phyloP scores from a whole-genome alignment of 768 basidiomycete genomes.

The Pleurotus pulmonarius region DNA sequence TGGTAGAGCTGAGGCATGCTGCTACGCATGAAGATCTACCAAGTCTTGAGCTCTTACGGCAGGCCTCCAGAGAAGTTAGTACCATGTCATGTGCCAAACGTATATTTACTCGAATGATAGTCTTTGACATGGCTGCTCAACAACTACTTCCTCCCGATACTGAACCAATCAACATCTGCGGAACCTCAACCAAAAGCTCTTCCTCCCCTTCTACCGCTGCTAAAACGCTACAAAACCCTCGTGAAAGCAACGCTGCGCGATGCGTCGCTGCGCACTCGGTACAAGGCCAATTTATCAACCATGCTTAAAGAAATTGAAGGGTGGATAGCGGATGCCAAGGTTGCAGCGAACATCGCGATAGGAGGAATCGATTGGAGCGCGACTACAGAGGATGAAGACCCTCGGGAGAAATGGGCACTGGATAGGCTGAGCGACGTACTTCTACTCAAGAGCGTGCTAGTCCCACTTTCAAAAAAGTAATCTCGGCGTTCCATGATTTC shows the following conservation, averaged over 20 bases:
- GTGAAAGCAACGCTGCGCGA: slow-evolving; percentile 64
- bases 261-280: slow-evolving; percentile 48
- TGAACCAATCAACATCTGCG: slow-evolving; percentile 46
- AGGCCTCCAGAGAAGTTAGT: slow-evolving; percentile 68
- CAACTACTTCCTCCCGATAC: slow-evolving; percentile 80
- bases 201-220: slow-evolving; percentile 59
- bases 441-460: slow-evolving; percentile 66
- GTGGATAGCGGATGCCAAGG: slow-evolving; percentile 74
- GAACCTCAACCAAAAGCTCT: slow-evolving; percentile 29
- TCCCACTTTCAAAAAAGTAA: slow-evolving; percentile 84
- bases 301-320: slow-evolving; percentile 64
- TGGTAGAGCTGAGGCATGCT: slow-evolving; percentile 92
- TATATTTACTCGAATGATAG: slow-evolving; percentile 30
- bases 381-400: slow-evolving; percentile 36
- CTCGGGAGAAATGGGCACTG: slow-evolving; percentile 63
- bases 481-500: slow-evolving; percentile 19
- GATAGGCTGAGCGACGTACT: slow-evolving; percentile 66
- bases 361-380: slow-evolving; percentile 48
- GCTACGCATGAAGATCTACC: slow-evolving; percentile 96
- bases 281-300: slow-evolving; percentile 45
- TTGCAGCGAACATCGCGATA: slow-evolving; percentile 50
- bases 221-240: slow-evolving; percentile 72
- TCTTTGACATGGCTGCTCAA: slow-evolving; percentile 79
- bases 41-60: slow-evolving; percentile 71
- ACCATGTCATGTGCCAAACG: too few relatives aligned